Conservation (phyloP, 1,284 basidiomycete species). For the Boletus smithii region DNA sequence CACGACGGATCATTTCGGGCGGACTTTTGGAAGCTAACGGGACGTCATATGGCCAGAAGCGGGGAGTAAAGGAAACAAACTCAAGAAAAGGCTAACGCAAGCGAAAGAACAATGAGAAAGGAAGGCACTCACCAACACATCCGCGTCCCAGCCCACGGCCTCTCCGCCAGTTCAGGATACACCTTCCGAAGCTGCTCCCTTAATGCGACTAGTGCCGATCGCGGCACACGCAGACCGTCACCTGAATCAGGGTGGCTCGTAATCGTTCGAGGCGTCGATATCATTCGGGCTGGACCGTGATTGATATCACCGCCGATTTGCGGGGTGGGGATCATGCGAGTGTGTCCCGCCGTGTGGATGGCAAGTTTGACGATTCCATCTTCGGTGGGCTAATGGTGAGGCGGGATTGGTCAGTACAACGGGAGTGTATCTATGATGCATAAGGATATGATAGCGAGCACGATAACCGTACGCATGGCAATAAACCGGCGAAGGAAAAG, state of each 20-base stretch:
- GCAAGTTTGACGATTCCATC: slow-evolving; percentile 72
- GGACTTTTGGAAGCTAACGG: not conserved
- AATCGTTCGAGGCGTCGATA: slow-evolving; percentile 68
- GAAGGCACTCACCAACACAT: slow-evolving; percentile 70
- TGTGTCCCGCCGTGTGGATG: slow-evolving; percentile 66
- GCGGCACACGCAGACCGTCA: slow-evolving; percentile 64
- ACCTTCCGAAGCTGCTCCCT: slow-evolving; percentile 51
- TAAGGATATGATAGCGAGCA: not conserved
- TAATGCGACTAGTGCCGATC: slow-evolving; percentile 45
- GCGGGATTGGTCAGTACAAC: slow-evolving; percentile 1
- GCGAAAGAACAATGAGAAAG: not conserved
- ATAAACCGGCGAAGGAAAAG: too few species aligned
- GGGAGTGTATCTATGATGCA: not conserved
- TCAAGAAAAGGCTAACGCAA: not conserved
- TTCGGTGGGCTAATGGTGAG: slow-evolving; percentile 57
- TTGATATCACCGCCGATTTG: slow-evolving; percentile 2
- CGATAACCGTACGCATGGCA: too few species aligned
- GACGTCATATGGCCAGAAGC: not conserved
- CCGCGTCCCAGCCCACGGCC: slow-evolving; percentile 65
- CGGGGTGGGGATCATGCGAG: slow-evolving; percentile 38
- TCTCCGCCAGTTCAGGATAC: slow-evolving; percentile 71
- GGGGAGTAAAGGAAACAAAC: not conserved
- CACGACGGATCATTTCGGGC: not conserved
- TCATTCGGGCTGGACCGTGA: slow-evolving; percentile 22
- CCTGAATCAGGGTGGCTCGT: slow-evolving; percentile 44